Base-by-base conservation (phyloP, 2,329 filamentous ascomycete species). In the Xylaria hypoxylon region DNA sequence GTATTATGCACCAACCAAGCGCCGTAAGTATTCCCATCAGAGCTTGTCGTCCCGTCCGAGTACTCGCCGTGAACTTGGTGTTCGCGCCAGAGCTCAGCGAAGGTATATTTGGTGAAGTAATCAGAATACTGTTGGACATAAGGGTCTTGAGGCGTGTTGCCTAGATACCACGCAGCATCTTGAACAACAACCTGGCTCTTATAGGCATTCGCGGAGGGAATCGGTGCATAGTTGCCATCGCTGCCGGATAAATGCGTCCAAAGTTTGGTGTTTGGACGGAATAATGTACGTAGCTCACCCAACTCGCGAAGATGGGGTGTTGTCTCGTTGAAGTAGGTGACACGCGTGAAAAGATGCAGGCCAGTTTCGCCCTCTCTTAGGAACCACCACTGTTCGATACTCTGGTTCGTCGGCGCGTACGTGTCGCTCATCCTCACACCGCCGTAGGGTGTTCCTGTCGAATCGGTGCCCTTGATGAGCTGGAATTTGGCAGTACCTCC, bases 71-170 rank as follows among this genome's bases (percentile, higher is more conserved):
- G 65, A 11, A 64, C 65, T 13, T 81, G 80, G 60, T 89, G 85
- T 53, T 89, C 82, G 53, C 86, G 80, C 86, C 86, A 89, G 1
- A 80, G 79, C 65, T 87, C 86, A 1, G 82, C 79, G 67, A 90
- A 89, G 0, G 85, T 88, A 71, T 90, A 90, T 73, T 90, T 90
- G 22, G 88, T 90, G 70, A 89, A 90, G 74, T 89, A 90, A 47
- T 67, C 61, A 17, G 65, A 60, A 45, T 67, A 67, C 15, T 67
- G 50, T 13, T 88, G 73, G 0, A 87, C 85, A 70, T 90, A 90
- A 0, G 84, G 78, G 71, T 88, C 85, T 11, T 83, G 72, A 0
- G 83, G 80, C 0, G 83, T 82, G 44, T 85, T 84, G 26, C 85
- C 84, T 7, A 90, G 74, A 45, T 86, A 85, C 84, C 86, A 89